Evolutionary conservation across 1,284 basidiomycete genomes (phyloP).

Genomic region (Apiotrichum montevideense): DNA sequence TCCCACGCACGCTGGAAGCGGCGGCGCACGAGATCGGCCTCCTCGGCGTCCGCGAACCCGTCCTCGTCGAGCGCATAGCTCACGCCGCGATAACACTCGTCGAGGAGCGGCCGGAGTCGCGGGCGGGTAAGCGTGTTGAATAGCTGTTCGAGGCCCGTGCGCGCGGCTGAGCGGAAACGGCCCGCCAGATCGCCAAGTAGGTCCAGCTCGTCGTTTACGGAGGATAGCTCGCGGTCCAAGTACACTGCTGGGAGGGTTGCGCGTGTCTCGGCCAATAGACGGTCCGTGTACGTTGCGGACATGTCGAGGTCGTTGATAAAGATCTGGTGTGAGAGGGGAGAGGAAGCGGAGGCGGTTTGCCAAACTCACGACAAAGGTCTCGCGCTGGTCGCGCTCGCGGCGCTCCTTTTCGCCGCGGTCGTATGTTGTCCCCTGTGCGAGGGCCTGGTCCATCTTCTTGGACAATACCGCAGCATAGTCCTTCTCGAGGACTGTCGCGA

Average conservation of each 20-base stretch:
- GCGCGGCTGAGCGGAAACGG: slow-evolving; percentile 64
- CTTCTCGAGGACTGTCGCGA: slow-evolving; percentile 67
- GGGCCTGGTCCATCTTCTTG: slow-evolving; percentile 80
- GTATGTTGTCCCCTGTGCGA: slow-evolving; percentile 50
- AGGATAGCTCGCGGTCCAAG: slow-evolving; percentile 54
- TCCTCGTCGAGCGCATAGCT: slow-evolving; percentile 87
- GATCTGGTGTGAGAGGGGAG: slow-evolving; percentile 53
- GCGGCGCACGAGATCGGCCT: slow-evolving; percentile 77
- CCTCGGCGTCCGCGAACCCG: slow-evolving; percentile 70
- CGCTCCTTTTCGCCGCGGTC: slow-evolving; percentile 56
- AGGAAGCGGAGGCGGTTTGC: not conserved
- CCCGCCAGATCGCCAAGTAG: slow-evolving; percentile 46
- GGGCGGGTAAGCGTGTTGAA: slow-evolving; percentile 89
- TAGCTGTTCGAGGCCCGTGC: slow-evolving; percentile 82
- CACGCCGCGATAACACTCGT: slow-evolving; percentile 83
- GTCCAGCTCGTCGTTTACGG: slow-evolving; percentile 34
- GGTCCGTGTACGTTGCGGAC: slow-evolving; percentile 76
- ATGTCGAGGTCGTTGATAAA: slow-evolving; percentile 83
- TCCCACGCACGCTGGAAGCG: slow-evolving; percentile 84
- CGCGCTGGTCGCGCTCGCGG: slow-evolving; percentile 67
- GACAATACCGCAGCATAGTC: slow-evolving; percentile 73
- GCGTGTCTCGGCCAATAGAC: slow-evolving; percentile 65
- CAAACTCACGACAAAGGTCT: slow-evolving; percentile 67
- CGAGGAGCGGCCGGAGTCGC: slow-evolving; percentile 70
- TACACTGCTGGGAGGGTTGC: slow-evolving; percentile 63